Evolutionary conservation across 768 basidiomycete genomes (phyloP), one percentile per base, ranked within the genome.

Genomic region (Tulasnella calospora): DNA sequence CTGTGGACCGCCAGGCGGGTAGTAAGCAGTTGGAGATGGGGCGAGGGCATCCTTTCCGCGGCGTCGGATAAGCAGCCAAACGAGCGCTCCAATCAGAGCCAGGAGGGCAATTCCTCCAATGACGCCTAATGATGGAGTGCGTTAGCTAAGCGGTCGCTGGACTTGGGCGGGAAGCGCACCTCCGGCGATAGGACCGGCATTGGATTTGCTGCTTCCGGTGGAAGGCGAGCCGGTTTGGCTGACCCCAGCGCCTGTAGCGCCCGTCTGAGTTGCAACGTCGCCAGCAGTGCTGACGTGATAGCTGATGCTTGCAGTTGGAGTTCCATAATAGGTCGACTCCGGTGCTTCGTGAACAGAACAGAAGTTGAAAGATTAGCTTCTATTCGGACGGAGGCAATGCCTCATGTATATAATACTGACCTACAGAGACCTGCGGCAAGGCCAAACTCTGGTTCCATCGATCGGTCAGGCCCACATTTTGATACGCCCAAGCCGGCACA

Each of bases 401-500:
- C 12, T 9, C 10, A n/a, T 46, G 73, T 2, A 35, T 13, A 27
- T 13, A n/a, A 30, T 61, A 44, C 46, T 23, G 35, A 76, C 47
- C 76, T 78, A 33, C 69, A 33, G 51, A n/a, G 21, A 55, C 27
- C 19, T 35, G 76, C 3, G 41, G 41, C 35, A 41, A 67, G 12
- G 57, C 57, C 23, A 27, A n/a, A n/a, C n/a, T 61, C 35, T 33
- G 12, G 51, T 70, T 44, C 38, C 71, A 78, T 10, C 27, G 33
- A 41, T 78, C 67, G 30, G 8, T 35, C 19, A 47, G 27, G 17
- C 85, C 82, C 27, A 91, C 87, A 77, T 90, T 87, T 41, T 88
- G 83, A 79, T 88, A 92, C 17, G 90, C 90, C 91, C 91, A 92
- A 15, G 86, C 86, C 8, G 90, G 91, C 27, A 91, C 86, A 21